Percentiles rank a stretch among this genome's conserved stretches.
Conservation (phyloP, 768 basidiomycete genomes). For the Steccherinum ochraceum region DNA sequence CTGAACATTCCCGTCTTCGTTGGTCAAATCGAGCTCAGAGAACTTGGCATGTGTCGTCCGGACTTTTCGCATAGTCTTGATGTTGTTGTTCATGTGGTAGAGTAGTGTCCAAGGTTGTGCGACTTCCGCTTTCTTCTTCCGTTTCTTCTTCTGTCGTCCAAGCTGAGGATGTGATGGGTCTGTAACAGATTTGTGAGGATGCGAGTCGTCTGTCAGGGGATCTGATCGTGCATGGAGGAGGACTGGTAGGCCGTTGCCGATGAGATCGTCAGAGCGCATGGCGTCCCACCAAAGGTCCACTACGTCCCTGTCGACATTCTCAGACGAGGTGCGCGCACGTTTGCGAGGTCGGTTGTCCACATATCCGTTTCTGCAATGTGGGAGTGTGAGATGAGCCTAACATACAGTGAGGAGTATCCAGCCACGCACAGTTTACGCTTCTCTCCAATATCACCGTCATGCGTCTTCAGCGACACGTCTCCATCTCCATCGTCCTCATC, state of each 20-base stretch:
- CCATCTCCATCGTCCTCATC: constrained; percentile 14
- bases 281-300: constrained; percentile 74
- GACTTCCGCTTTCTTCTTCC: constrained; percentile 21
- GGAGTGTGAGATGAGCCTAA: constrained; percentile 6
- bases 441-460: constrained; percentile 38
- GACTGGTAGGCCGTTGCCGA: constrained; percentile 59
- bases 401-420: too few species aligned
- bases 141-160: constrained; percentile 27
- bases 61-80: constrained; percentile 67
- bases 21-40: constrained; percentile 42
- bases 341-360: constrained; percentile 50
- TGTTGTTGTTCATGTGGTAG: constrained; percentile 69
- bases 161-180: constrained; percentile 17
- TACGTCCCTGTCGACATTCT: constrained; percentile 34
- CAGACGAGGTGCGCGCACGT: constrained; percentile 43
- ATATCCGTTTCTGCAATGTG: constrained; percentile 20
- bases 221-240: constrained; percentile 23
- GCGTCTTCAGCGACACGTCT: constrained; percentile 22
- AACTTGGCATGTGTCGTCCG: constrained; percentile 70
- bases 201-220: constrained; percentile 10
- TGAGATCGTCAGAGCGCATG: constrained; percentile 51
- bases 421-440: constrained; percentile 59
- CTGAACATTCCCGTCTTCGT: constrained; percentile 13
- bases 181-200: constrained; percentile 13
- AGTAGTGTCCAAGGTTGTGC: constrained; percentile 38